These are phyloP conservation scores for Brassica juncea DNA, from an alignment of 345 rosid species.

Conservation along the genomic window DNA sequence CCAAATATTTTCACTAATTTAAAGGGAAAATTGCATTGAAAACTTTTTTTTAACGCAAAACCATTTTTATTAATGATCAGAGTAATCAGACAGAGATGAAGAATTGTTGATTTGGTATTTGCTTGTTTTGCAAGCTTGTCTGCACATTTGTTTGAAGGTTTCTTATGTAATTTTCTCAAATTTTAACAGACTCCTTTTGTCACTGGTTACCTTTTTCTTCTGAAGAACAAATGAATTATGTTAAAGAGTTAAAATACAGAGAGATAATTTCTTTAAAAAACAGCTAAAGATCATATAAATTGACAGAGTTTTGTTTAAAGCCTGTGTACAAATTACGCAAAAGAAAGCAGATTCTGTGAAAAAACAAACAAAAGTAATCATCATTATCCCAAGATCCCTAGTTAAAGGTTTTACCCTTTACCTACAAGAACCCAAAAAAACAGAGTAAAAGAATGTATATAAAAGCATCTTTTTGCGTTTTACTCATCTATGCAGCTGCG, in stretches of 20 bases:
- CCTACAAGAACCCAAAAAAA: background rate
- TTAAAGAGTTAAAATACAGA: background rate
- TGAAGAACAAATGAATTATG: background rate
- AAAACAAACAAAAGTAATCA: slow-evolving; percentile 14
- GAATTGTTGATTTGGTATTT: no score
- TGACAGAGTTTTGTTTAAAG: background rate
- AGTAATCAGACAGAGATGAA: no score
- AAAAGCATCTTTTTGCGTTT: slow-evolving; percentile 14
- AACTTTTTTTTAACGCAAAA: no score
- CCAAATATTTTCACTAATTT: background rate
- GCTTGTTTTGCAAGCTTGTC: no score
- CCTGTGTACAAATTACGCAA: slow-evolving; percentile 30
- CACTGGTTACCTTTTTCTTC: background rate
- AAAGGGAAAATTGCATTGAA: background rate
- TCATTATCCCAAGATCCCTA: slow-evolving; percentile 22
- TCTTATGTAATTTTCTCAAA: no score
- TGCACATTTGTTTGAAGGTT: no score
- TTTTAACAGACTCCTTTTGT: background rate
- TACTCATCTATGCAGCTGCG: slow-evolving; percentile 22
- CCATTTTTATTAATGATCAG: no score
- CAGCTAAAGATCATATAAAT: slow-evolving; percentile 21
- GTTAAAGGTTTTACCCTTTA: slow-evolving; percentile 1
- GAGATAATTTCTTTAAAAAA: background rate
- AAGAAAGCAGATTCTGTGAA: background rate
- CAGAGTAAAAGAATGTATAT: background rate